phyloP scores from a whole-genome alignment of 2,329 filamentous ascomycete species.

The Arthrobotrys musiformis region DNA sequence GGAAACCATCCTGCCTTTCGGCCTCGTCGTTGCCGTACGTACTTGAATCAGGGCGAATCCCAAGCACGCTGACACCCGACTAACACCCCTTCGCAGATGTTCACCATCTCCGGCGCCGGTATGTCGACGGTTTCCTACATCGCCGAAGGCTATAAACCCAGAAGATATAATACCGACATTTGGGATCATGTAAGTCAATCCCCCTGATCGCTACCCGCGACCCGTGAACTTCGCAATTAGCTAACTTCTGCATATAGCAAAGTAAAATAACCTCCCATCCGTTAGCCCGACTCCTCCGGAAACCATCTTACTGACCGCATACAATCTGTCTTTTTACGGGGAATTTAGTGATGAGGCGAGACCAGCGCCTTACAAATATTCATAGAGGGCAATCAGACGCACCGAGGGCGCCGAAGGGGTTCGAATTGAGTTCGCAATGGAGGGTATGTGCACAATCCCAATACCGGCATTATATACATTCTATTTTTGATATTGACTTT shows the following conservation, averaged over 20 bases:
- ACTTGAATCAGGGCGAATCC: constrained; percentile 30
- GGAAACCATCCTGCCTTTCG: constrained; percentile 73
- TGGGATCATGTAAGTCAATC: constrained; percentile 70
- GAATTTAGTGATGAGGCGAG: constrained; percentile 72
- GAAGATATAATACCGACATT: constrained; percentile 71
- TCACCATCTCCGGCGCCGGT: constrained; percentile 71
- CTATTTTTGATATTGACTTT: neutral
- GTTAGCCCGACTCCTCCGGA: neutral
- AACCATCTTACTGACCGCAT: neutral
- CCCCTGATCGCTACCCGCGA: neutral
- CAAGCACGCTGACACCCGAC: neutral
- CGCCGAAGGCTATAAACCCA: constrained; percentile 72
- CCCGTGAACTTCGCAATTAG: neutral
- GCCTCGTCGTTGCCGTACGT: constrained; percentile 72
- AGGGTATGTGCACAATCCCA: constrained; percentile 65
- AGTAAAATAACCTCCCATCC: neutral
- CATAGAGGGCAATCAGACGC: constrained; percentile 71
- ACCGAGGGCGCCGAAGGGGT: constrained; percentile 69
- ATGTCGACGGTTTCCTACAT: constrained; percentile 69
- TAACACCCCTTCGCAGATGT: constrained; percentile 67
- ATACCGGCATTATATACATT: neutral
- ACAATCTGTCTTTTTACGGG: neutral
- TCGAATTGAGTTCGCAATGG: constrained; percentile 74
- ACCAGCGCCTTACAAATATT: constrained; percentile 71
- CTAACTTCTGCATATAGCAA: constrained; percentile 50